These are phyloP conservation scores for Aspergillus spinulosporus DNA, from an alignment of 2,329 filamentous ascomycete species.

Conservation along the genomic window DNA sequence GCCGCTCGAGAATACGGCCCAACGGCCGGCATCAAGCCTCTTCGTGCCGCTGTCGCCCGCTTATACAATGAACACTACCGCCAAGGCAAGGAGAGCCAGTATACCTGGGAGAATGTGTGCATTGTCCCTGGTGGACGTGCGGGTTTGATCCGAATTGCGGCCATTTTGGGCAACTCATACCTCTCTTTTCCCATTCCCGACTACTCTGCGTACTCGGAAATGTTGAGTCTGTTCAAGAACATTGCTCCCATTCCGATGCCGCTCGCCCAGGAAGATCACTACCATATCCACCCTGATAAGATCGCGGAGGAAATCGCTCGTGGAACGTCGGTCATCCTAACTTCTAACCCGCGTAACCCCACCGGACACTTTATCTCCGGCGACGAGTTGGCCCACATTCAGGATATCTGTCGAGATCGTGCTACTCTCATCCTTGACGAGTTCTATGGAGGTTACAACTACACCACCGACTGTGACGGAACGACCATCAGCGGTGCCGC, in stretches of 20 bases:
- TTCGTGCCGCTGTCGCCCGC: slow-evolving; percentile 83
- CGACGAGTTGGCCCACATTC: slow-evolving; percentile 83
- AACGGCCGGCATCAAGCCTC: slow-evolving; percentile 87
- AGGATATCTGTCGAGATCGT: slow-evolving; percentile 86
- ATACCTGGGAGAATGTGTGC: slow-evolving; percentile 96
- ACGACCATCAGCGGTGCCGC: slow-evolving; percentile 84
- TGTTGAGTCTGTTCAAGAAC: slow-evolving; percentile 93
- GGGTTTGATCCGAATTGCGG: slow-evolving; percentile 90
- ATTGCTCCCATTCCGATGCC: slow-evolving; percentile 87
- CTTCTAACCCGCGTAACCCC: slow-evolving; percentile 92
- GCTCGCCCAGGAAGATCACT: slow-evolving; percentile 78
- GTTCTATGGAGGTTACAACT: slow-evolving; percentile 97
- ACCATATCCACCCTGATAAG: slow-evolving; percentile 90
- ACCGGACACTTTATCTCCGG: slow-evolving; percentile 85
- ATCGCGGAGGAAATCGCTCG: slow-evolving; percentile 88
- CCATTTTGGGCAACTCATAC: slow-evolving; percentile 88
- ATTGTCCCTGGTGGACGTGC: slow-evolving; percentile 93
- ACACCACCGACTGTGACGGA: slow-evolving; percentile 88
- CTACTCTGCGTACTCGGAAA: slow-evolving; percentile 97
- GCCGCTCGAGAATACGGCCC: slow-evolving; percentile 86
- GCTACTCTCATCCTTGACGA: slow-evolving; percentile 94
- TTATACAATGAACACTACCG: slow-evolving; percentile 94
- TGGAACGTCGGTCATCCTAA: slow-evolving; percentile 84
- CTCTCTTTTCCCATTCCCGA: slow-evolving; percentile 92
- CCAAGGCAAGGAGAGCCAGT: slow-evolving; percentile 81